These are phyloP conservation scores for Neurospora sp. DNA, from an alignment of 2,329 filamentous ascomycete species.

Conservation along the genomic window DNA sequence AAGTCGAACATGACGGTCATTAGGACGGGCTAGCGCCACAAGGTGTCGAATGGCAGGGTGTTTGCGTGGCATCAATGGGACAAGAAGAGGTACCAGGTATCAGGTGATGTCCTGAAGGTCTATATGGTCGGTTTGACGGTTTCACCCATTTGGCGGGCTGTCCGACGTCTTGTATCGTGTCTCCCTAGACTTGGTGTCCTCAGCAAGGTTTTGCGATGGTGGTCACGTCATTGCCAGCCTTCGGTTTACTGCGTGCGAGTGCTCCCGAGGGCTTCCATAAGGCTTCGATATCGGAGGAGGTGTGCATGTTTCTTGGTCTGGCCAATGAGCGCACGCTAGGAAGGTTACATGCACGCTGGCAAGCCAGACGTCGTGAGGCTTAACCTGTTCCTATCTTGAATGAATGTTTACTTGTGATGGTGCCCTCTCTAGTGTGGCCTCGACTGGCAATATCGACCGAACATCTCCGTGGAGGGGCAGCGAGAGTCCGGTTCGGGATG, in stretches of 20 bases:
- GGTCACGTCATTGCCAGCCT: background rate
- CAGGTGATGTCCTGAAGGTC: constrained; percentile 1
- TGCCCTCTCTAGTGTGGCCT: too few relatives aligned
- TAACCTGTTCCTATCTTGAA: background rate
- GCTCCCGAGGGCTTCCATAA: background rate
- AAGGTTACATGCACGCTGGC: background rate
- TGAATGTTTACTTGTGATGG: too few relatives aligned
- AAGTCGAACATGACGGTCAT: constrained; percentile 8
- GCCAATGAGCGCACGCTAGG: background rate
- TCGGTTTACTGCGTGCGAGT: background rate
- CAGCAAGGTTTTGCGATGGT: background rate
- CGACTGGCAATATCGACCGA: constrained; percentile 3
- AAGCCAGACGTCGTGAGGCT: background rate
- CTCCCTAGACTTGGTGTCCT: background rate
- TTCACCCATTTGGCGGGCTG: background rate
- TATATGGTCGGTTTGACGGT: background rate
- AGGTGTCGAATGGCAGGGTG: background rate
- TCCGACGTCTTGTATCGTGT: background rate
- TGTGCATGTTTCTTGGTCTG: background rate
- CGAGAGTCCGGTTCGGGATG: constrained; percentile 2
- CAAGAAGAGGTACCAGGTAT: constrained; percentile 1
- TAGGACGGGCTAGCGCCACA: constrained; percentile 8
- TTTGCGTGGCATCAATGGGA: constrained; percentile 5
- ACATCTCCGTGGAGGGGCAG: constrained; percentile 15
- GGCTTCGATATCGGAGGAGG: background rate